Base-by-base conservation (phyloP, 345 rosid genomes). In the Triadica sebifera region DNA sequence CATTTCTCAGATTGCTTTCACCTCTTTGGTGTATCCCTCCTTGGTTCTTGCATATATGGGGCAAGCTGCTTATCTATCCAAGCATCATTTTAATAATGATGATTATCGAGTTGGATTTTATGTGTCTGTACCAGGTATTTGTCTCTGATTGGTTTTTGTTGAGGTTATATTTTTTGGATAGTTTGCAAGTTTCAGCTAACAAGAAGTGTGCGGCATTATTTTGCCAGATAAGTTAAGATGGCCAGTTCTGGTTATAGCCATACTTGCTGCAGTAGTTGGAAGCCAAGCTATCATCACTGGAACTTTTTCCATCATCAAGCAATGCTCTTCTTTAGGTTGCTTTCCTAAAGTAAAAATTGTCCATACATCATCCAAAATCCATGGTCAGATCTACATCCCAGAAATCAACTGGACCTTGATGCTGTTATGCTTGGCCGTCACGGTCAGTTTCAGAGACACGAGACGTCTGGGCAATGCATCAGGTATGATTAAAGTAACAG, bases 11-110 rank as follows among this genome's bases (percentile, higher is more conserved):
- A 87, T 93, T 76, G 98, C 98, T 45, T 93, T 93, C 79, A 91
- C 97, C 8, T 82, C 83, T 47, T 75, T 93, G 80, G 98, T 93
- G n/a, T 93, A 93, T 78, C 98, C 98, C 24, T 89, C 97, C 6
- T 80, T 93, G 83, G 84, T 90, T 77, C 92, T 93, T 15, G 98
- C 98, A 12, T 93, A 93, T 72, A 93, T 93, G 97, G 98, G 98
- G 69, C 97, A 93, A 84, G 98, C 98, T 50, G 97, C 98, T 13
- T 91, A 88, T 78, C 87, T 93, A 6, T 93, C 98, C 1, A 82
- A 78, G 79, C 93, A 93, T 74, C 91, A 90, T 58, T 51, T 15
- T 34, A 67, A 77, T 7, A 89, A 85, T 43, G 77, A 65, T 41
- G 81, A 82, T 15, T 84, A 88, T 74, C 71, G 51, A 53, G 79